phyloP scores from a whole-genome alignment of 2,329 filamentous ascomycete species.

The Exophiala xenobiotica region DNA sequence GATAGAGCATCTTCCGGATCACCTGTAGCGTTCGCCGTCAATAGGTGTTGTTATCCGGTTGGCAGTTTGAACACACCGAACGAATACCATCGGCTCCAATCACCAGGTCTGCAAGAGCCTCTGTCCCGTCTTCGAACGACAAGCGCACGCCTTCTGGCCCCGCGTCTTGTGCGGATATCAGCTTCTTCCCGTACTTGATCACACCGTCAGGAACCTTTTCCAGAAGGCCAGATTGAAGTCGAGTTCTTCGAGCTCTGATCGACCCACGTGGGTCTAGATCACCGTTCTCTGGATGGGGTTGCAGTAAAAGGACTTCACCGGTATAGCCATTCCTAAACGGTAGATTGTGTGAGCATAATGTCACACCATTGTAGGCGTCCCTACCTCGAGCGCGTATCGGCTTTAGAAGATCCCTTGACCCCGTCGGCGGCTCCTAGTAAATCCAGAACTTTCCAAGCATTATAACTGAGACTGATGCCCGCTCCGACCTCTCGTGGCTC shows the following conservation, averaged over 20 bases:
- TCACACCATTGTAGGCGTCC: background rate
- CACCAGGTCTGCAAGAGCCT: constrained; percentile 58
- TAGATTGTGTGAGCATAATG: background rate
- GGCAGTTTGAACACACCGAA: constrained; percentile 41
- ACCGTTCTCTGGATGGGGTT: constrained; percentile 12
- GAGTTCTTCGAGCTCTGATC: constrained; percentile 36
- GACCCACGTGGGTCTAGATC: constrained; percentile 25
- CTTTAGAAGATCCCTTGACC: constrained; percentile 37
- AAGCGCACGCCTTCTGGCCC: constrained; percentile 41
- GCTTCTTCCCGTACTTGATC: constrained; percentile 48
- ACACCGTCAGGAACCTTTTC: constrained; percentile 44
- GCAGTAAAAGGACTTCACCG: constrained; percentile 30
- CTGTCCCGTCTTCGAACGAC: constrained; percentile 45
- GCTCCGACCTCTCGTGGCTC: constrained; percentile 48
- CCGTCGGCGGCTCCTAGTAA: constrained; percentile 44
- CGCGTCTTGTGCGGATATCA: constrained; percentile 42
- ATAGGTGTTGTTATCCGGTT: background rate
- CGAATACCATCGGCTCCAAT: constrained; percentile 68
- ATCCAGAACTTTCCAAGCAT: constrained; percentile 50
- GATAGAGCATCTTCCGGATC: constrained; percentile 42
- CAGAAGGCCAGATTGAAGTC: constrained; percentile 51
- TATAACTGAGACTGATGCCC: constrained; percentile 47
- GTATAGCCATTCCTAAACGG: constrained; percentile 35
- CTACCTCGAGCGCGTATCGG: constrained; percentile 32
- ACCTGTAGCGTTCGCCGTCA: constrained; percentile 32